These are phyloP conservation scores for Zelonia costaricensis DNA, from an alignment of 208 protist species.

Conservation along the genomic window DNA sequence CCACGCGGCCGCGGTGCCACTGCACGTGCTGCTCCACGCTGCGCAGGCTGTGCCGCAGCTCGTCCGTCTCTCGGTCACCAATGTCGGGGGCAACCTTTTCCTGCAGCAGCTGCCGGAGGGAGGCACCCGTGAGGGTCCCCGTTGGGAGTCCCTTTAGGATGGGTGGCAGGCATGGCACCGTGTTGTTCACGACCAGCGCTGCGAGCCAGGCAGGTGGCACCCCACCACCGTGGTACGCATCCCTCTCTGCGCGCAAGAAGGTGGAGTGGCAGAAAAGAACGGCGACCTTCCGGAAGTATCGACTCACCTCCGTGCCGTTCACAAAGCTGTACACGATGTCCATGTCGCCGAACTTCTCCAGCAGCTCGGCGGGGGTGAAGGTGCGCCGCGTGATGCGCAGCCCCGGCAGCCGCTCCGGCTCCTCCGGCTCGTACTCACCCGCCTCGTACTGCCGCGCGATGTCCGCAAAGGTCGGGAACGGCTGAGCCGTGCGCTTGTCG, in stretches of 20 bases:
- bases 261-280: not conserved
- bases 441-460: conserved; percentile 6
- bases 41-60: conserved; percentile 92
- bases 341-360: conserved; percentile 39
- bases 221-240: no score
- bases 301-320: conserved; percentile 90
- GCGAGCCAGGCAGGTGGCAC: no score
- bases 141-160: no score
- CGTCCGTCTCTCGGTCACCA: conserved; percentile 86
- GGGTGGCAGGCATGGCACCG: no score
- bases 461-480: not conserved
- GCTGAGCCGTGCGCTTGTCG: conserved; percentile 1
- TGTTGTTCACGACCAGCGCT: no score
- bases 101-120: no score
- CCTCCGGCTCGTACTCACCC: conserved; percentile 34
- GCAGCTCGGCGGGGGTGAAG: conserved; percentile 37
- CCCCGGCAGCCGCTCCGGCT: conserved; percentile 31
- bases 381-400: conserved; percentile 24
- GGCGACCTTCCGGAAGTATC: conserved; percentile 38
- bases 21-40: conserved; percentile 89
- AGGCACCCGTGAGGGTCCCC: no score
- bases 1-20: conserved; percentile 83
- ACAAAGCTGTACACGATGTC: conserved; percentile 97
- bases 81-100: no score
- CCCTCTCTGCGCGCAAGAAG: not conserved